Conservation (phyloP, 2,329 filamentous ascomycete genomes). For the Diaporthe destruens region DNA sequence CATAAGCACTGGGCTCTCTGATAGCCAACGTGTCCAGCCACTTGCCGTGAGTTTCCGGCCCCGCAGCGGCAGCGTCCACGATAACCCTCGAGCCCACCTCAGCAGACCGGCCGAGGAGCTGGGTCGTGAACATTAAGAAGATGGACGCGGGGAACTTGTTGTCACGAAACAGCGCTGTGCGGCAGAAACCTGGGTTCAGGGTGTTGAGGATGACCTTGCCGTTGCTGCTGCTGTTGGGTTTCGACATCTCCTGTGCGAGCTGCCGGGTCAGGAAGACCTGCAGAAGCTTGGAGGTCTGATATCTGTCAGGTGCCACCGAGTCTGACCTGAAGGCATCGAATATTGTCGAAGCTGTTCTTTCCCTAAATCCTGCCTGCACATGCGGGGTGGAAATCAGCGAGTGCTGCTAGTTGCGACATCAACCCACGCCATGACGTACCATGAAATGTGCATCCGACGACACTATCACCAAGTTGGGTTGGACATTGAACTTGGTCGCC, state of each 20-base stretch:
- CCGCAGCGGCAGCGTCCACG: conserved; percentile 53
- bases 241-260: conserved; percentile 51
- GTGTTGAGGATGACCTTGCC: conserved; percentile 55
- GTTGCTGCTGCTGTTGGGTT: conserved; percentile 44
- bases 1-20: conserved; percentile 48
- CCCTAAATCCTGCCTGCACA: conserved; percentile 50
- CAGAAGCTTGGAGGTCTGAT: conserved; percentile 53
- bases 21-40: conserved; percentile 55
- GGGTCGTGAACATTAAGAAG: neutral
- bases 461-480: conserved; percentile 55
- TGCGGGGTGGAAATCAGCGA: neutral
- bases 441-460: conserved; percentile 54
- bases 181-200: conserved; percentile 57
- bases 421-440: too few relatives aligned
- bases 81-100: conserved; percentile 57
- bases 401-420: too few relatives aligned
- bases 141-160: conserved; percentile 35
- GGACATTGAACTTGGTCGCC: conserved; percentile 49
- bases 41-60: conserved; percentile 55
- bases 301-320: conserved; percentile 50
- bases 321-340: conserved; percentile 51
- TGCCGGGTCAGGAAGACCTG: conserved; percentile 49
- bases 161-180: conserved; percentile 55
- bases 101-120: conserved; percentile 51
- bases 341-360: conserved; percentile 49